phyloP scores from a whole-genome alignment of 805 yeast genomes.

The Yarrowia divulgata region DNA sequence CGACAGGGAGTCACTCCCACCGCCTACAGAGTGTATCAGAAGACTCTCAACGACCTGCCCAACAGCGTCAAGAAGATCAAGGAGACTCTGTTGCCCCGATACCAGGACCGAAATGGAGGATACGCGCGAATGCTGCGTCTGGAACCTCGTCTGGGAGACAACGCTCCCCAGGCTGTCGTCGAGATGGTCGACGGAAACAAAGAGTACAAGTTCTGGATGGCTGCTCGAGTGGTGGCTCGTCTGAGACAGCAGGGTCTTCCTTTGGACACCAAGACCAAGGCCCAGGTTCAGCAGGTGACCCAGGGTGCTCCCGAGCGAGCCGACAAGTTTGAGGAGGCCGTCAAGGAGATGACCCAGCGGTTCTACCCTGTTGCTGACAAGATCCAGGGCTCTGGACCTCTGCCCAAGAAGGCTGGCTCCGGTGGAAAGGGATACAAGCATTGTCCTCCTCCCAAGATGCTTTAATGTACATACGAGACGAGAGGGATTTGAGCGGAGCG shows the following conservation, averaged over 20 bases:
- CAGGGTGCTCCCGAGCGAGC: slow-evolving; percentile 59
- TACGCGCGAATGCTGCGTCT: slow-evolving; percentile 83
- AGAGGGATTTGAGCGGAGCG: background rate
- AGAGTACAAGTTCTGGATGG: slow-evolving; percentile 76
- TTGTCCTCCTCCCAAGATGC: slow-evolving; percentile 30
- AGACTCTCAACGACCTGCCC: slow-evolving; percentile 58
- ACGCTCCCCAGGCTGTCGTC: slow-evolving; percentile 85
- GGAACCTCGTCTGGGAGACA: slow-evolving; percentile 88
- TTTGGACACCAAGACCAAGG: slow-evolving; percentile 60
- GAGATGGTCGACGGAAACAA: slow-evolving; percentile 81
- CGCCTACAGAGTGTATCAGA: slow-evolving; percentile 45
- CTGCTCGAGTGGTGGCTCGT: slow-evolving; percentile 87
- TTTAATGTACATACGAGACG: slow-evolving; percentile 29
- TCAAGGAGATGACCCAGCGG: slow-evolving; percentile 60
- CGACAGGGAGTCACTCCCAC: slow-evolving; percentile 44
- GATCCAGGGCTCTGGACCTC: slow-evolving; percentile 28
- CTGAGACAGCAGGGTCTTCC: slow-evolving; percentile 67
- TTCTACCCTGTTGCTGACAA: slow-evolving; percentile 51
- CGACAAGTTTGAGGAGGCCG: slow-evolving; percentile 63
- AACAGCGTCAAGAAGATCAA: slow-evolving; percentile 68
- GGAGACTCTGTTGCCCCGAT: slow-evolving; percentile 69
- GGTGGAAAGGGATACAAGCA: slow-evolving; percentile 23
- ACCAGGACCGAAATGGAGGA: slow-evolving; percentile 71
- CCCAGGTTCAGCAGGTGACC: slow-evolving; percentile 62
- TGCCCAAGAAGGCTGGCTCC: slow-evolving; percentile 3